These are phyloP conservation scores for Rosa rugosa DNA, from an alignment of 306 rosid species.

Conservation along the genomic window DNA sequence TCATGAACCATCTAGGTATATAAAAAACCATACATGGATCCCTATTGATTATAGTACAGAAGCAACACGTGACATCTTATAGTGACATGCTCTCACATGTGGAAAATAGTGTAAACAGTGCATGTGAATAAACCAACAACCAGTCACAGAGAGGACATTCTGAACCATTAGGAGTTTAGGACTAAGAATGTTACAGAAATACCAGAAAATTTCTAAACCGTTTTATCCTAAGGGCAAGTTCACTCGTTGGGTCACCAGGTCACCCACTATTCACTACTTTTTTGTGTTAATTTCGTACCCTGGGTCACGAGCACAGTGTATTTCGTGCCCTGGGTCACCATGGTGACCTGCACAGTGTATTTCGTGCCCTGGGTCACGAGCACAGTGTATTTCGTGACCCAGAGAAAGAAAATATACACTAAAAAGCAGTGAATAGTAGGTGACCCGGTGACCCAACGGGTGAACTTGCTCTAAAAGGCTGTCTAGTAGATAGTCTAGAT, in stretches of 20 bases:
- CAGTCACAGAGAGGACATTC: background rate
- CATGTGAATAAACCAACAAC: slow-evolving; percentile 5
- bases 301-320: no score
- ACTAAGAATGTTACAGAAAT: background rate
- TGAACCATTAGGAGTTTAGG: background rate
- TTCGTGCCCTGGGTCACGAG: no score
- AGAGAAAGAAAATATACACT: no score
- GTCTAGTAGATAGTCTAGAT: background rate
- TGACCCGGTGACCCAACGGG: no score
- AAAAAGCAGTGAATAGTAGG: no score
- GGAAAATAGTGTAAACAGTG: background rate
- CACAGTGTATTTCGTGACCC: no score
- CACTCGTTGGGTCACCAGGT: no score
- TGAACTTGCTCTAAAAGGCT: background rate
- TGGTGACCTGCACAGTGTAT: no score
- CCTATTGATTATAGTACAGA: background rate
- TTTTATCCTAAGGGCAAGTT: no score
- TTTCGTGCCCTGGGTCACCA: no score
- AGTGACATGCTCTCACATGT: background rate
- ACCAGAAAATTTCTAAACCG: background rate
- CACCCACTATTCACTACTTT: no score
- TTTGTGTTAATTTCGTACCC: no score
- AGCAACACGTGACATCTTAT: slow-evolving; percentile 11
- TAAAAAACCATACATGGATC: background rate
- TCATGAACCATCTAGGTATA: background rate